Evolutionary conservation across 352 stramenopile genomes (phyloP).

Genomic region (Globisporangium paroecandrum): DNA sequence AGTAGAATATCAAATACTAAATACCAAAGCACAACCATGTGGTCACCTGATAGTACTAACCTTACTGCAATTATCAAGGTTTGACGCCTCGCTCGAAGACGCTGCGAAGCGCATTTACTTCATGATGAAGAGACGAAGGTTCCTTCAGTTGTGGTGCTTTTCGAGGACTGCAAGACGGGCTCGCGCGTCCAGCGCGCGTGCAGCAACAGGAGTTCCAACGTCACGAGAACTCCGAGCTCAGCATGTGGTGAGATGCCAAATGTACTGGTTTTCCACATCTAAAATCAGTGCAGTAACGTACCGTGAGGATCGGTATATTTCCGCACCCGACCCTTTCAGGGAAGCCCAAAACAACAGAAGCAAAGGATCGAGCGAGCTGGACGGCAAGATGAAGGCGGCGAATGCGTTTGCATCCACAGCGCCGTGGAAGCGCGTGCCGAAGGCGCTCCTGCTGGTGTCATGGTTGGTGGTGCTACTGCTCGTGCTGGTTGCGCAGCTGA

Average conservation of each 20-base stretch:
- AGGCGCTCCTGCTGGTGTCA: background rate
- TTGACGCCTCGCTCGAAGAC: background rate
- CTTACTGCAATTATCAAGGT: background rate
- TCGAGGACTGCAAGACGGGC: background rate
- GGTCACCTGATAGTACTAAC: background rate
- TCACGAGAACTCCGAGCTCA: background rate
- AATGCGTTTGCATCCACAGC: background rate
- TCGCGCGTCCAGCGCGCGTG: background rate
- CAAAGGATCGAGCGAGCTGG: background rate
- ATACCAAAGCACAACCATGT: background rate
- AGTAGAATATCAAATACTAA: background rate
- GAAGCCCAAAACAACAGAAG: background rate
- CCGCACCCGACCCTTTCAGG: background rate
- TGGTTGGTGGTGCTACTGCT: background rate
- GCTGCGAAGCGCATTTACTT: no score
- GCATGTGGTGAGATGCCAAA: background rate
- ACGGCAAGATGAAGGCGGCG: background rate
- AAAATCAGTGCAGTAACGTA: background rate
- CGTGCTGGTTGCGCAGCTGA: background rate
- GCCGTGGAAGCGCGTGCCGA: background rate
- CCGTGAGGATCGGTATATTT: background rate
- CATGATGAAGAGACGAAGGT: background rate
- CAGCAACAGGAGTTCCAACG: background rate
- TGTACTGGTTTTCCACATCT: background rate
- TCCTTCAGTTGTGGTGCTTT: background rate